Evolutionary conservation across 1,139 yeast species (phyloP).

Genomic region (Wickerhamiella pararugosa): DNA sequence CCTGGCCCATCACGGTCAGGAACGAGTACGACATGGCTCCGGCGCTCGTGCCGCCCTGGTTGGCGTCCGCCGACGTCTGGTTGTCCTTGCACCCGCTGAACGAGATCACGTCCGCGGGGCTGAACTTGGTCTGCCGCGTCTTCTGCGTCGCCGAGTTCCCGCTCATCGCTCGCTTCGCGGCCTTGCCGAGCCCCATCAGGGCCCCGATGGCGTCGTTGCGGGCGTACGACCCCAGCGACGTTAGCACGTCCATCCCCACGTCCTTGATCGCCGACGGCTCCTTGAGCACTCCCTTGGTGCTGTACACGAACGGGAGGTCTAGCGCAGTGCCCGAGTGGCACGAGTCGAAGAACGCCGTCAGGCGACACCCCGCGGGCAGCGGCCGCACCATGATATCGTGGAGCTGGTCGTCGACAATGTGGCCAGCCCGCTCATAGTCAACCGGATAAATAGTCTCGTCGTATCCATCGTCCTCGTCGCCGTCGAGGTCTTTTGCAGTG

Average conservation of each 20-base stretch:
- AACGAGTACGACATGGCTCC: slow-evolving; percentile 96
- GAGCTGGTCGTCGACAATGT: slow-evolving; percentile 70
- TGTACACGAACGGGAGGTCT: slow-evolving; percentile 78
- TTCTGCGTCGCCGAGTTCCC: slow-evolving; percentile 29
- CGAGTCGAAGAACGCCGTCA: slow-evolving; percentile 81
- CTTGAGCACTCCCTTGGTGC: slow-evolving; percentile 81
- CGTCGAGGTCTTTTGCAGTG: slow-evolving; percentile 58
- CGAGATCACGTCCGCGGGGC: slow-evolving; percentile 79
- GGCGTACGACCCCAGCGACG: slow-evolving; percentile 59
- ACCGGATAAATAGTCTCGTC: slow-evolving; percentile 89
- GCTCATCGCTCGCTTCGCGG: slow-evolving; percentile 25
- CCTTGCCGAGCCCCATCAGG: slow-evolving; percentile 10
- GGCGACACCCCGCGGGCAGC: slow-evolving; percentile 66
- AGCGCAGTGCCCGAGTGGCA: slow-evolving; percentile 90
- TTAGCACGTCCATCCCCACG: slow-evolving; percentile 61
- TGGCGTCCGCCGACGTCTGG: slow-evolving; percentile 68
- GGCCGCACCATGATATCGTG: slow-evolving; percentile 70
- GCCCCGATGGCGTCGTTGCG: slow-evolving; percentile 47
- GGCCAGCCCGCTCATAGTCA: slow-evolving; percentile 63
- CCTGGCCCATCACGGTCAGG: slow-evolving; percentile 47
- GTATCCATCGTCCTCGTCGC: slow-evolving; percentile 81
- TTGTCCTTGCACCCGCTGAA: slow-evolving; percentile 86
- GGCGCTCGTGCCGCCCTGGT: slow-evolving; percentile 60
- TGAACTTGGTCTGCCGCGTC: slow-evolving; percentile 45
- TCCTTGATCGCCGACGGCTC: slow-evolving; percentile 82